Base-by-base conservation (phyloP, 345 rosid species). In the Eucalyptus cloeziana region DNA sequence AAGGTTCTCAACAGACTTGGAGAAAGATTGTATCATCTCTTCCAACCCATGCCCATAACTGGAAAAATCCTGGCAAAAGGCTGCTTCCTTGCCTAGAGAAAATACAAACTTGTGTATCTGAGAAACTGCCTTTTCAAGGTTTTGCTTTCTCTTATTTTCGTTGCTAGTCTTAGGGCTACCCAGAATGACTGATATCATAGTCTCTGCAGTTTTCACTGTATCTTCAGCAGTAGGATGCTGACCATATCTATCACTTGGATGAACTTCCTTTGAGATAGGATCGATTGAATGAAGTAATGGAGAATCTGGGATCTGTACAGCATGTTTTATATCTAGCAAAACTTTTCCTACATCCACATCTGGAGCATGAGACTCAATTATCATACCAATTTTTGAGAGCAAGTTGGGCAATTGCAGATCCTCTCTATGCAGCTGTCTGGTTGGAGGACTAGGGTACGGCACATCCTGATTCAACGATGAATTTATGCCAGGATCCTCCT, bases 41-140 rank as follows among this genome's bases (percentile, higher is more conserved):
- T 92, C 90, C 86, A 95, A 89, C 22, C 88, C 90, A 89, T 90
- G 88, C 88, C 90, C 90, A 87, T 93, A 92, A n/a, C 86, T 87
- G 86, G 93, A 87, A 22, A 92, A 79, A 86, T 91, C 95, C 89
- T 94, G 94, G 86, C 94, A 93, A 83, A 86, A 88, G 85, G 90
- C 91, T 92, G 96, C 96, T 91, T 97, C 99, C 90, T 94, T 94
- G 7, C 94, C 93, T 87, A 96, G 93, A 90, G 93, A 94, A 79
- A 95, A 47, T 40, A 96, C 95, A 92, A 96, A 97, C 60, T 94
- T 92, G 49, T 95, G 95, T 62, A 96, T 96, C 89, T 91, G 93
- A 91, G 96, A 92, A 89, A 97, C 89, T 76, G 99, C 96, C 91
- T 91, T 87, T 58, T 89, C 89, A 91, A 96, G 80, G 58, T 94